Conservation (phyloP, 345 rosid genomes). For the Draba incana region DNA sequence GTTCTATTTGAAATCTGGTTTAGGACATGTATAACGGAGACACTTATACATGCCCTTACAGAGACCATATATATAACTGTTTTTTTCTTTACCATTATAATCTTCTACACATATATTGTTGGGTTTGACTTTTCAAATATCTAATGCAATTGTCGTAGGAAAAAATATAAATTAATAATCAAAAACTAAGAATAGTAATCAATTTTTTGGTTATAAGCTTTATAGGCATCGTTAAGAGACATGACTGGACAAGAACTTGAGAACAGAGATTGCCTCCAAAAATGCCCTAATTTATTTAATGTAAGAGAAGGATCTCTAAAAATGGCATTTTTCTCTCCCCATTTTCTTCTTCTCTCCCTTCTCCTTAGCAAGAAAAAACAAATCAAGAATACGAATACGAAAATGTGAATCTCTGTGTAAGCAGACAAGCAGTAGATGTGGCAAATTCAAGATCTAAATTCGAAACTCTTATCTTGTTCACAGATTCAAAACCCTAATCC, state of each 20-base stretch:
- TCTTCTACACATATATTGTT: too few relatives aligned
- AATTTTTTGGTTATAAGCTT: too few relatives aligned
- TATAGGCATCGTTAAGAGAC: conserved; percentile 8
- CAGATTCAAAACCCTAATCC: not conserved
- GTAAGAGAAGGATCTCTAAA: conserved; percentile 33
- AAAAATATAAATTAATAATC: too few relatives aligned
- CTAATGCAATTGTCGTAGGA: too few relatives aligned
- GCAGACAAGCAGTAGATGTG: too few relatives aligned
- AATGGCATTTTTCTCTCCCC: conserved; percentile 31
- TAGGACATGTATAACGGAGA: too few relatives aligned
- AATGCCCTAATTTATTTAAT: conserved; percentile 5
- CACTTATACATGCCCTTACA: too few relatives aligned
- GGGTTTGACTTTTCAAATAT: too few relatives aligned
- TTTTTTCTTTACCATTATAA: not conserved
- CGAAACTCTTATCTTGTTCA: not conserved
- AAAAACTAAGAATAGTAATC: too few relatives aligned
- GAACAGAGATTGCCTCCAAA: conserved; percentile 1
- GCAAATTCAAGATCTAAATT: too few relatives aligned
- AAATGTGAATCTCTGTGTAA: too few relatives aligned
- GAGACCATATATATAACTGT: not conserved
- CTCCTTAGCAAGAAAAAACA: not conserved
- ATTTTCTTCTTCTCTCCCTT: conserved; percentile 38
- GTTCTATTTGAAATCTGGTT: not conserved
- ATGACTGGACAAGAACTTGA: conserved; percentile 17
- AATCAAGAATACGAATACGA: not conserved